Evolutionary conservation across 805 yeast genomes (phyloP).

Genomic region (Ogataea corticis): DNA sequence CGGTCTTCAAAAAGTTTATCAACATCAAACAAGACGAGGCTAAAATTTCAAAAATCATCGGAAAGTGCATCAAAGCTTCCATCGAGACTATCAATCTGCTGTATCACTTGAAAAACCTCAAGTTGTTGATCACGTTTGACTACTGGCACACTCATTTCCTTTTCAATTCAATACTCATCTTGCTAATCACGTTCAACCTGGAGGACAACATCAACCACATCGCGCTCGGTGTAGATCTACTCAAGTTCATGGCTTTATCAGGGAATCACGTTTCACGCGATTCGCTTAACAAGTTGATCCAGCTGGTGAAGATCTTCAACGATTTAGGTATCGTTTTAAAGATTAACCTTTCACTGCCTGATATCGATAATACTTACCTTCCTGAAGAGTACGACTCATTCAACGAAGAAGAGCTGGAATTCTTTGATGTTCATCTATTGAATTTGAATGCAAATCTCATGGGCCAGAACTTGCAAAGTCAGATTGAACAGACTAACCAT

Average conservation of each 20-base stretch:
- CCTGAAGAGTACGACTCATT: slow-evolving; percentile 7
- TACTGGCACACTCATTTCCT: slow-evolving; percentile 43
- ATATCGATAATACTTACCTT: slow-evolving; percentile 8
- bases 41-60: slow-evolving; percentile 30
- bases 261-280: slow-evolving; percentile 32
- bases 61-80: slow-evolving; percentile 35
- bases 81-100: slow-evolving; percentile 34
- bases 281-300: slow-evolving; percentile 26
- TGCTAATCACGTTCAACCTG: slow-evolving; percentile 23
- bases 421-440: slow-evolving; percentile 15
- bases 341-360: slow-evolving; percentile 16
- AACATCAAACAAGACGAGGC: slow-evolving; percentile 16
- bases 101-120: slow-evolving; percentile 28
- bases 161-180: slow-evolving; percentile 36
- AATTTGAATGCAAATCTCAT: slow-evolving; percentile 18
- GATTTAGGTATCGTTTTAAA: slow-evolving; percentile 20
- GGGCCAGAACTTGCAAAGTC: slow-evolving; percentile 17
- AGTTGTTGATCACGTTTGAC: slow-evolving; percentile 37
- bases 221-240: slow-evolving; percentile 25
- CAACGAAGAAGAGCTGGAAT: slow-evolving; percentile 8
- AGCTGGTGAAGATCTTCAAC: slow-evolving; percentile 23
- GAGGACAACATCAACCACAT: slow-evolving; percentile 14
- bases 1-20: slow-evolving; percentile 35
- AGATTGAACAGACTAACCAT: slow-evolving; percentile 17
- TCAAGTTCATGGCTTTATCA: slow-evolving; percentile 29